Percentiles rank a stretch among this genome's conserved stretches.
These are phyloP conservation scores for Leccinum griseonigrum DNA, from an alignment of 1,284 basidiomycete genomes.

Conservation along the genomic window DNA sequence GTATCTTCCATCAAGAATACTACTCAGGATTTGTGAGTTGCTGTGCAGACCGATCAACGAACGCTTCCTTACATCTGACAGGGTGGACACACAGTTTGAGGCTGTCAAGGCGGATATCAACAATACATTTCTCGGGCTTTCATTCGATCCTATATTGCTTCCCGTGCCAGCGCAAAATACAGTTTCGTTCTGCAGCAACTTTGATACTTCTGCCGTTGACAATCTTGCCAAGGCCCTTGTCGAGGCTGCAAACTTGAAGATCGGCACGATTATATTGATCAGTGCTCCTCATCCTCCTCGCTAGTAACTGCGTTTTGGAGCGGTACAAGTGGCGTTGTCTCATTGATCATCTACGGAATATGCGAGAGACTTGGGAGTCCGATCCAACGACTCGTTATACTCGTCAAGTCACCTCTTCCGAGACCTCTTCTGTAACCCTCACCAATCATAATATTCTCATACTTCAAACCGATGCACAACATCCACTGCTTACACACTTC, in stretches of 20 bases:
- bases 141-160: slow-evolving; percentile 67
- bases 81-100: slow-evolving; percentile 85
- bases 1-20: slow-evolving; percentile 72
- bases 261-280: slow-evolving; percentile 72
- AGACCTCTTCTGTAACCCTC: slow-evolving; percentile 54
- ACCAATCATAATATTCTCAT: slow-evolving; percentile 75
- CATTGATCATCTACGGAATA: slow-evolving; percentile 61
- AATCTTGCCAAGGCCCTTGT: slow-evolving; percentile 75
- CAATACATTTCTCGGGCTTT: slow-evolving; percentile 70
- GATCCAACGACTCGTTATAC: slow-evolving; percentile 57
- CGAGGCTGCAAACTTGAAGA: slow-evolving; percentile 72
- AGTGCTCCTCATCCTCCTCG: slow-evolving; percentile 61
- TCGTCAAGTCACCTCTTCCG: slow-evolving; percentile 31
- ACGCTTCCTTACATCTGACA: slow-evolving; percentile 31
- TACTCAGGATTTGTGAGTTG: slow-evolving; percentile 68
- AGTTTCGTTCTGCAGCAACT: slow-evolving; percentile 67
- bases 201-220: slow-evolving; percentile 84
- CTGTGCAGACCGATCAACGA: neutral
- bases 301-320: slow-evolving; percentile 63
- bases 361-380: slow-evolving; percentile 70
- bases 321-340: slow-evolving; percentile 81
- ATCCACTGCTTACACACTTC: slow-evolving; percentile 70
- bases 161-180: slow-evolving; percentile 69
- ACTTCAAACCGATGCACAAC: slow-evolving; percentile 61
- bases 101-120: slow-evolving; percentile 85